Conservation (phyloP, 2,329 filamentous ascomycete genomes). For the Allantophomopsis cytisporea region DNA sequence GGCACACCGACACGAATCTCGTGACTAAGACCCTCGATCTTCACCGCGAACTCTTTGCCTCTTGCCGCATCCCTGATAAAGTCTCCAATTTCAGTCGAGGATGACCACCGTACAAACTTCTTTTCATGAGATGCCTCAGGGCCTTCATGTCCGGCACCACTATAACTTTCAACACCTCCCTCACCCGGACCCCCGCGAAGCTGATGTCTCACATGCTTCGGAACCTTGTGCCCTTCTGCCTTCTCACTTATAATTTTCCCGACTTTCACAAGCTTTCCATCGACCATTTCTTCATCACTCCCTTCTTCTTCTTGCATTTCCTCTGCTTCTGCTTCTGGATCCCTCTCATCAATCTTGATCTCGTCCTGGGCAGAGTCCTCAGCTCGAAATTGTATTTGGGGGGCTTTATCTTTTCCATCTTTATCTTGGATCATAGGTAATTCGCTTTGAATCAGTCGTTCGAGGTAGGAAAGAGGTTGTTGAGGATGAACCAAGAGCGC, state of each 20-base stretch:
- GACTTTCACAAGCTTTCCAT: constrained; percentile 25
- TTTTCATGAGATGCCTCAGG: constrained; percentile 9
- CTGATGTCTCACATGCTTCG: constrained; percentile 24
- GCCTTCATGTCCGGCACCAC: constrained; percentile 50
- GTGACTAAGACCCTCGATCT: constrained; percentile 56
- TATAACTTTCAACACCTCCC: constrained; percentile 56
- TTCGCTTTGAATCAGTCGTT: constrained; percentile 79
- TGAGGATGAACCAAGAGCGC: constrained; percentile 80
- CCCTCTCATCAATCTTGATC: constrained; percentile 18
- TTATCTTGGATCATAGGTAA: constrained; percentile 49
- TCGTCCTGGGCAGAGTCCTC: constrained; percentile 57
- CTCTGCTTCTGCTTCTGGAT: constrained; percentile 17
- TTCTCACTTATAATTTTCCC: constrained; percentile 16
- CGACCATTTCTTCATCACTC: constrained; percentile 33
- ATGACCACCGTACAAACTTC: constrained; percentile 76
- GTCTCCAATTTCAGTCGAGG: constrained; percentile 81
- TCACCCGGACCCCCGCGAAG: constrained; percentile 34
- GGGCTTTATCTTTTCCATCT: constrained; percentile 53
- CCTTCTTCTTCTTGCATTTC: constrained; percentile 20
- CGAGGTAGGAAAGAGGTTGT: constrained; percentile 82
- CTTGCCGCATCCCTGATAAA: constrained; percentile 85
- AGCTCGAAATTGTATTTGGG: constrained; percentile 66
- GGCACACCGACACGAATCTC: constrained; percentile 73
- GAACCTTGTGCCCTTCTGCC: constrained; percentile 20
- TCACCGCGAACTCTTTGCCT: constrained; percentile 72